These are phyloP conservation scores for Cenococcum geophilum DNA, from an alignment of 495 filamentous ascomycete species.

Conservation along the genomic window DNA sequence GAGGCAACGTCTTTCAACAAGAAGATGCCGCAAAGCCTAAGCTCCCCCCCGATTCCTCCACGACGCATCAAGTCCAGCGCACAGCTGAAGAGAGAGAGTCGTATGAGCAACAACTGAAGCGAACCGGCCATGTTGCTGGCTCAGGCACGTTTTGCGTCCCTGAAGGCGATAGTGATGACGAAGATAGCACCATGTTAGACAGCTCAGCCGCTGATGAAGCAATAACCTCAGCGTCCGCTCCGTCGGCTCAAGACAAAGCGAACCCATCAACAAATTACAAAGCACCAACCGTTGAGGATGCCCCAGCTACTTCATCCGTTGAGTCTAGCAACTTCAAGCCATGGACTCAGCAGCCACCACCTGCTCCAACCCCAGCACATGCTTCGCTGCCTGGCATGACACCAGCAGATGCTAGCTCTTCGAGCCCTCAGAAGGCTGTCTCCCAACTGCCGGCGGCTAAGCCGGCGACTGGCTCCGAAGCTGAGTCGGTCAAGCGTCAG, in stretches of 20 bases:
- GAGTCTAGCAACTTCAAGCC: background rate
- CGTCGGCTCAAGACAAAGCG: background rate
- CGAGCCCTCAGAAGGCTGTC: no score
- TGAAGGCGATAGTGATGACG: background rate
- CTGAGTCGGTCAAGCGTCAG: background rate
- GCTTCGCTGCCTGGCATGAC: background rate
- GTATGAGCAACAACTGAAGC: background rate
- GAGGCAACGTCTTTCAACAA: slow-evolving; percentile 1
- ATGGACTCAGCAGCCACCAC: slow-evolving; percentile 6
- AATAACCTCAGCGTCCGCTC: background rate
- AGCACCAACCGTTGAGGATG: background rate
- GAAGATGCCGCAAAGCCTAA: background rate
- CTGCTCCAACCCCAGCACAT: slow-evolving; percentile 5
- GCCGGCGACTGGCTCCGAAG: background rate
- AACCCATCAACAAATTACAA: background rate
- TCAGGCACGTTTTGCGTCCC: background rate
- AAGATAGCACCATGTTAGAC: background rate
- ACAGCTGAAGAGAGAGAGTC: no score
- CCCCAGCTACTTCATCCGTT: background rate
- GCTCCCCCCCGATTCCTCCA: background rate
- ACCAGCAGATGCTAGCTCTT: background rate
- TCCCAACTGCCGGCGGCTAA: no score
- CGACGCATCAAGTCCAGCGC: no score
- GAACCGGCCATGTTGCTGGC: background rate
- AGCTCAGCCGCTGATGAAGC: background rate